Evolutionary conservation across 2,329 filamentous ascomycete genomes (phyloP).

Genomic region (Apiospora kogelbergensis): DNA sequence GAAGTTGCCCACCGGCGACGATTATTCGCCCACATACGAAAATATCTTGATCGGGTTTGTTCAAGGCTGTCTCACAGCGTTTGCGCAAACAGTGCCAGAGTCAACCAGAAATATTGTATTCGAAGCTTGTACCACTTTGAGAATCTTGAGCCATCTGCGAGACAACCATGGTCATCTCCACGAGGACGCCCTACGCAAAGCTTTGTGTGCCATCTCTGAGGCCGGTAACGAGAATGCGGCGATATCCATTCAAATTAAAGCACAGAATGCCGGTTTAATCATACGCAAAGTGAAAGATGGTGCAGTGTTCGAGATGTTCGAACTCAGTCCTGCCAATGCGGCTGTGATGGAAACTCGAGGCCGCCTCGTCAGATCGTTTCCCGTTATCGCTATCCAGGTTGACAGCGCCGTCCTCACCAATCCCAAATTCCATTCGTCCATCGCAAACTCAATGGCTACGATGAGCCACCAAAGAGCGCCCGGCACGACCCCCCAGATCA

Average conservation of each 20-base stretch:
- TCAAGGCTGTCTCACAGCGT: background rate
- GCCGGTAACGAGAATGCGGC: conserved; percentile 7
- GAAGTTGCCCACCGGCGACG: conserved; percentile 23
- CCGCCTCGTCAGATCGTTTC: conserved; percentile 29
- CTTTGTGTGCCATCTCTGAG: background rate
- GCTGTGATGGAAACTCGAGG: conserved; percentile 24
- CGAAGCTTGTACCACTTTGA: background rate
- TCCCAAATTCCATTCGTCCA: conserved; percentile 18
- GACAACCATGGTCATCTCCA: background rate
- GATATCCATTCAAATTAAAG: conserved; percentile 24
- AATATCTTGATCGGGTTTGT: conserved; percentile 5
- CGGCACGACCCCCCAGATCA: conserved; percentile 20
- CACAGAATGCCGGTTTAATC: conserved; percentile 34
- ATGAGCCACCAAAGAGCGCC: conserved; percentile 28
- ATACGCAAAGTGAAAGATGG: conserved; percentile 15
- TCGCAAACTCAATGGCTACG: conserved; percentile 25
- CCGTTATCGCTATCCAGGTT: conserved; percentile 21
- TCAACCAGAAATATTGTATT: background rate
- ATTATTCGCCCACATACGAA: background rate
- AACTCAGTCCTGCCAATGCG: conserved; percentile 26
- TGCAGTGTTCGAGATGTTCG: conserved; percentile 28
- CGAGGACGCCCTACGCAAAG: background rate
- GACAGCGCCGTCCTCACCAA: conserved; percentile 13
- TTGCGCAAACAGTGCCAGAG: background rate
- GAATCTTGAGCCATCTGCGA: background rate